Base-by-base conservation (phyloP, 1,139 yeast genomes). In the Geotrichum restrictum region DNA sequence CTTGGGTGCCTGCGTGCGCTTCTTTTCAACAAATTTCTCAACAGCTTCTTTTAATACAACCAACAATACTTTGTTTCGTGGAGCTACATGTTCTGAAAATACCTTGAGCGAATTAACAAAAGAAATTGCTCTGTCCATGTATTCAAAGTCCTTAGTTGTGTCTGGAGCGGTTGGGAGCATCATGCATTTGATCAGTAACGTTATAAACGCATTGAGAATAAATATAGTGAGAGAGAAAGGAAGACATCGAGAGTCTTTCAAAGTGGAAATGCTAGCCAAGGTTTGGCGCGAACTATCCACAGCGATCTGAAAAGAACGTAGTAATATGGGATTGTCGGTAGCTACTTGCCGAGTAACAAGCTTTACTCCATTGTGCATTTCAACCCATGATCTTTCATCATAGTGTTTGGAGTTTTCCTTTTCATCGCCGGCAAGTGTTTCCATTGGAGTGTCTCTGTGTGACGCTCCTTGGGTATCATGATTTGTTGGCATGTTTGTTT, bases 111-210 rank as follows among this genome's bases (percentile, higher is more conserved):
- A 1, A 3, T 11, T 29, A 34, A 57, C 44, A 14, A 51, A 38
- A 1, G 48, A 57, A 18, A 58, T 45, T 10, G 57, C 53, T 5
- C 32, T 27, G 21, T 54, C 56, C 55, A 64, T 41, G 16, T 60
- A 55, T 24, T 54, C 58, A 22, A 64, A 50, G 49, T 66, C 69
- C 14, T 55, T 49, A 2, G 47, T 51, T 6, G 62, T 60, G n/a
- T 62, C 50, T 16, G 57, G 39, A 29, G 62, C 64, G 19, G 49
- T 43, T 0, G 69, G 65, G 27, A 57, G 53, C 13, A 62, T 57
- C 32, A 65, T 54, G 48, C 64, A 59, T 43, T 60, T 60, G 45
- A 66, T 60, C 45, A 64, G 60, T 16, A 66, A 52, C 2, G 67
- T 59, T 16, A 63, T 59, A 38, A 61, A 58, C 1, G 68, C 57